phyloP scores from a whole-genome alignment of 805 yeast species.

The Brettanomyces naardenensis region DNA sequence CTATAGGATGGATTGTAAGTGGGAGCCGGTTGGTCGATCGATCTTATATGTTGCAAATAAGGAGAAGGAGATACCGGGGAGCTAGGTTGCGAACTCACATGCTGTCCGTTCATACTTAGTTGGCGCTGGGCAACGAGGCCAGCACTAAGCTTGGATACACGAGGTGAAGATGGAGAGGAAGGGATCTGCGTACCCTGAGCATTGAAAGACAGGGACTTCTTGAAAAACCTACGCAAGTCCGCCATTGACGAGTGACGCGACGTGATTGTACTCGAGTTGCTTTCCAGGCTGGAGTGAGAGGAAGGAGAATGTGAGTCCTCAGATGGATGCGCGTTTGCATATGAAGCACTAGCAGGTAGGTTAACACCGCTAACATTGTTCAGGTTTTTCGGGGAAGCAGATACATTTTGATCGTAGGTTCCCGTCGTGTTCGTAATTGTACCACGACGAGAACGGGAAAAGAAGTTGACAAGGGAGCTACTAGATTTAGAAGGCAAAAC shows the following conservation, averaged over 20 bases:
- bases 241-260: slow-evolving; percentile 75
- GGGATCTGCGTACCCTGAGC: slow-evolving; percentile 13
- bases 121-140: slow-evolving; percentile 26
- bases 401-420: no score
- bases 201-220: slow-evolving; percentile 28
- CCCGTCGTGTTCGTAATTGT: no score
- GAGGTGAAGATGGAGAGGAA: slow-evolving; percentile 17
- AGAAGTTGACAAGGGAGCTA: slow-evolving; percentile 43
- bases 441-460: slow-evolving; percentile 36
- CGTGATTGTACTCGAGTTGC: slow-evolving; percentile 21
- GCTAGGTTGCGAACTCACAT: not conserved
- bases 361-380: no score
- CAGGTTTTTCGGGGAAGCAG: no score
- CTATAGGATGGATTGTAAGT: not conserved
- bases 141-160: slow-evolving; percentile 28
- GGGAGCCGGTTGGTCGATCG: not conserved
- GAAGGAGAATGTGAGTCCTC: slow-evolving; percentile 21
- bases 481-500: slow-evolving; percentile 26
- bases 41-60: not conserved
- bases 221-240: slow-evolving; percentile 66
- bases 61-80: slow-evolving; percentile 1
- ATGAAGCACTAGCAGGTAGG: no score
- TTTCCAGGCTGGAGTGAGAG: slow-evolving; percentile 21
- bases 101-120: slow-evolving; percentile 1
- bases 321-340: not conserved